phyloP scores from a whole-genome alignment of 2,329 filamentous ascomycete species.

The Meredithiella fracta region DNA sequence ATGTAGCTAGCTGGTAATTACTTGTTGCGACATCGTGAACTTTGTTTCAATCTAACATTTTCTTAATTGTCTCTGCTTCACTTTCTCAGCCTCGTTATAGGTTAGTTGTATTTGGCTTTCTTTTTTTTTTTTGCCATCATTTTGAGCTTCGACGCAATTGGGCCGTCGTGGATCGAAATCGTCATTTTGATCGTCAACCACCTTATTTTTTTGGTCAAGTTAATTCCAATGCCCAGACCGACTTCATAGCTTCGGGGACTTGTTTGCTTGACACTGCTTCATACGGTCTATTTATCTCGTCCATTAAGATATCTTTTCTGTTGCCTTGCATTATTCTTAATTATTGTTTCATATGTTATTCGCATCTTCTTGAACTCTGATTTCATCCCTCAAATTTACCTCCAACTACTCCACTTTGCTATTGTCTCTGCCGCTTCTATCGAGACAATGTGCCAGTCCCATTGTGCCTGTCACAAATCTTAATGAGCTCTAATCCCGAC shows the following conservation, averaged over 20 bases:
- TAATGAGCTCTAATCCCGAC: not conserved
- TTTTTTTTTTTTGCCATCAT: not conserved
- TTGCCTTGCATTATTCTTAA: not conserved
- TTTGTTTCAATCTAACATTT: not conserved
- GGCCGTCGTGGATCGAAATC: not conserved
- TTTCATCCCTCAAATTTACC: not conserved
- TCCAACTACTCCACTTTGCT: not conserved
- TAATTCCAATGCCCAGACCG: not conserved
- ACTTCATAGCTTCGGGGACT: not conserved
- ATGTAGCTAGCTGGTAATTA: not conserved
- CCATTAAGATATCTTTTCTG: not conserved
- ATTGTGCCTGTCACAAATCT: not conserved
- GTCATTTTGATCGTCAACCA: not conserved
- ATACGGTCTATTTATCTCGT: not conserved
- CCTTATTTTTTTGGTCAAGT: not conserved
- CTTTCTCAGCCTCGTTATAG: not conserved
- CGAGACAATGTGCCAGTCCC: not conserved
- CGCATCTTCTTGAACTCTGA: not conserved
- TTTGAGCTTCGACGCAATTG: not conserved
- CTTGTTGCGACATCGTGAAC: not conserved
- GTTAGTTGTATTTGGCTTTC: not conserved
- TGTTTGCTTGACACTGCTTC: not conserved
- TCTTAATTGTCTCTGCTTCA: not conserved
- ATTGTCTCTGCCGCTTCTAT: not conserved
- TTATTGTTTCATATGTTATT: not conserved